Evolutionary conservation across 768 basidiomycete genomes (phyloP), one percentile per base, ranked within the genome.

Genomic region (Xerocomus potaroensis): DNA sequence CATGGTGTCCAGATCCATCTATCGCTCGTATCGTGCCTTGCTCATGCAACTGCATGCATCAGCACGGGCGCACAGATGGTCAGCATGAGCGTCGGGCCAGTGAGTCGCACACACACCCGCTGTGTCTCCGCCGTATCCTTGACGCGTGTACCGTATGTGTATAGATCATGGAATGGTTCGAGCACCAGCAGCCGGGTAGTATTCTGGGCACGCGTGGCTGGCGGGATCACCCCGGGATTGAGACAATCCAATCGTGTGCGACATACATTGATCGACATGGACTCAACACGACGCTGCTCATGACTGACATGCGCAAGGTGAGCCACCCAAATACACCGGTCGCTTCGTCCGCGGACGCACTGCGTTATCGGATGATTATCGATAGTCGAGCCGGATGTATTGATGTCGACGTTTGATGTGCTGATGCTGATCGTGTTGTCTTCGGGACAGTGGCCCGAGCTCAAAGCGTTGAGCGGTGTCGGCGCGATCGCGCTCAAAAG

Each of bases 21-120:
- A 31, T 69, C 68, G 31, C 55, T 75, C 37, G 80, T 82, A n/a
- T 70, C 77, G 4, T 69, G 68, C 27, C 64, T 82, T n/a, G 54
- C 68, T 26, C 83, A 84, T 48, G 79, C 77, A 5, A 68, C 68
- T n/a, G 69, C 71, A 3, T 84, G 83, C 48, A 72, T 73, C 22
- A 77, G 77, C 53, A 72, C 80, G 7, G 71, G 72, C 3, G 73
- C 76, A 16, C 65, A 67, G 5, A 61, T 71, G 38, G 63, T 83
- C 24, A 76, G 74, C 22, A 71, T 84, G 55, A 66, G 73, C 31
- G 72, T 81, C 41, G 67, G 65, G 22, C 64, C 65, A 51, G 83
- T 81, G 46, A 65, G 79, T 60, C 18, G 19, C 12, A 26, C n/a
- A n/a, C n/a, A n/a, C n/a, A n/a, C n/a, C n/a, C n/a, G n/a, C n/a